Base-by-base conservation (phyloP, 176 grass and related monocot species). In the Cymbopogon citratus region DNA sequence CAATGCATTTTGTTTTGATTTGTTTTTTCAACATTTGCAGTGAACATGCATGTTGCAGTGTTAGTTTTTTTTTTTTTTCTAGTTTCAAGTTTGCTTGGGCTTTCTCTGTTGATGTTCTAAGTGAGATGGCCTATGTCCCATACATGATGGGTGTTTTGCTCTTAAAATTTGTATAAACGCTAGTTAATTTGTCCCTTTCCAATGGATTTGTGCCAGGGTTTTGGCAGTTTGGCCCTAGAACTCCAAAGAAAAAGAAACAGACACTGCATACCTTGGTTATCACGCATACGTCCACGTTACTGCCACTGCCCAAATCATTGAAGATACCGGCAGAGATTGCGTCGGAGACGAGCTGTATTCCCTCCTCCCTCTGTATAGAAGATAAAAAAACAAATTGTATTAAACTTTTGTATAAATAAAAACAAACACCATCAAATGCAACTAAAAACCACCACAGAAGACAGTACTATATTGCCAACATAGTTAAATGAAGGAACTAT, bases 271-370 rank as follows among this genome's bases (percentile, higher is more conserved):
- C 92, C 91, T 99, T 96, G n/a, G 97, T 99, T 82, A 99, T 98
- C 52, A 98, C 92, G 48, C 92, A 98, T 67, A 98, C 86, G 68
- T 98, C 95, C 14, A 98, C 92, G 9, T 98, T 98, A 88, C 95
- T 98, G 19, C 95, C 95, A 89, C 95, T 98, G 36, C 95, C 95
- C 78, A 94, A 78, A 77, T 98, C 95, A 86, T 98, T 94, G 79
- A 98, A 98, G 68, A 98, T 98, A 71, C 95, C 95, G 59, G 86
- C 87, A 41, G 84, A 81, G 57, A 98, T 94, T 73, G 95, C 95
- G 15, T 94, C 88, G 1, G 74, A 40, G 23, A 98, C 95, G 69
- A 98, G 71, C 52, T 84, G 74, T 85, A 98, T 92, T 78, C 95
- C 95, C 75, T 98, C 95, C 23, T 89, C 92, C 88, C 90, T 92